Evolutionary conservation across 345 rosid species (phyloP), one percentile per base, ranked within the genome.

Genomic region (Euclidium syriacum): DNA sequence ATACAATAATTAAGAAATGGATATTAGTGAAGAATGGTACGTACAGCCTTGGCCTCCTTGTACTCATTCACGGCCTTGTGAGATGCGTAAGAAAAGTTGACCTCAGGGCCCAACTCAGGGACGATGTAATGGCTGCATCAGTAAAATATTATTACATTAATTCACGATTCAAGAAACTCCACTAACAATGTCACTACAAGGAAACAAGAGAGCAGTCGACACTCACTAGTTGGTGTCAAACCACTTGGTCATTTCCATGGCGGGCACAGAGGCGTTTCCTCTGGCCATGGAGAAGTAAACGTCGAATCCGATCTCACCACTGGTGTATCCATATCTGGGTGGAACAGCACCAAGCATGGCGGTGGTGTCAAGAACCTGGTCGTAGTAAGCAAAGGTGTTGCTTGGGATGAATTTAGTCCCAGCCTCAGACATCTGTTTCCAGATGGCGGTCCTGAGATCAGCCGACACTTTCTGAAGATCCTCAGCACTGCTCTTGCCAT

Each of bases 181-280:
- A 23, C 19, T 4, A 38, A 10, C n/a, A 58, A 58, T 20, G 16
- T 10, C 52, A 35, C 9, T 4, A 3, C 27, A 61, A 58, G 7
- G 8, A 1, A 4, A 35, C 15, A 24, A 36, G 32, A 39, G 33
- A 40, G 20, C 0, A 34, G 14, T n/a, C 0, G 20, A 67, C 51
- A 92, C 98, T 85, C 79, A 92, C 98, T 92, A 92, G 90, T 94
- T 94, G 83, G 99, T 94, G 82, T 94, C 99, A 36, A 94, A 90
- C 99, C 99, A 94, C 88, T 94, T 94, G 75, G 97, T 94, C 99
- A 94, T 94, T 71, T 94, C 99, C 99, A 94, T 94, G 35, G 99
- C 99, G 8, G 99, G 97, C 0, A 84, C 95, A 48, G 91, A 67
- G 75, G 98, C 97, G 43, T 92, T 92, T 68, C 98, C 98, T 80